phyloP scores from a whole-genome alignment of 306 rosid genomes.

The Argentina anserina region DNA sequence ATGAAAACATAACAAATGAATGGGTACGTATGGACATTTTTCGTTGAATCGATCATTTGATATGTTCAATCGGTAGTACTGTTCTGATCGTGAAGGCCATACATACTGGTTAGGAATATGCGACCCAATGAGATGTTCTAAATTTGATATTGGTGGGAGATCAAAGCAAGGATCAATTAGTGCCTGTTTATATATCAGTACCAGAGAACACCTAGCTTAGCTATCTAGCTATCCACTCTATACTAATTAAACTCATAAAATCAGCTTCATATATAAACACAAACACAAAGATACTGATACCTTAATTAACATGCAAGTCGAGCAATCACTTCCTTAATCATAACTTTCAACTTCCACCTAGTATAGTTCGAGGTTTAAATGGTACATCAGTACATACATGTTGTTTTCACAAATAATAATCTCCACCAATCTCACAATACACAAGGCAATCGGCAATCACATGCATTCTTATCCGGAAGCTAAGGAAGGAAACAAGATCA shows the following conservation, averaged over 20 bases:
- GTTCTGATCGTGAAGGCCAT: neutral
- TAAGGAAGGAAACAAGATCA: neutral
- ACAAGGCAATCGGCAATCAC: neutral
- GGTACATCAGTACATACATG: too few relatives aligned
- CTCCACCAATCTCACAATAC: constrained; percentile 11
- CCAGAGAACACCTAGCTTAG: too few relatives aligned
- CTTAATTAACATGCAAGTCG: too few relatives aligned
- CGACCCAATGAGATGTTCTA: neutral
- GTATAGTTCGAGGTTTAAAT: neutral
- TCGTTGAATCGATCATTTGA: too few relatives aligned
- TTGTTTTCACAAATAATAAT: constrained; percentile 7
- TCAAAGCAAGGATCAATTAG: neutral
- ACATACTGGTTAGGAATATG: neutral
- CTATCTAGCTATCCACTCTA: too few relatives aligned
- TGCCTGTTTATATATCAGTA: neutral
- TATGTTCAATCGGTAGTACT: too few relatives aligned
- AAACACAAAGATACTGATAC: too few relatives aligned
- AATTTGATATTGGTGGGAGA: neutral
- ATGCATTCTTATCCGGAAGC: neutral
- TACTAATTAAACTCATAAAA: too few relatives aligned
- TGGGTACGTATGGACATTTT: too few relatives aligned
- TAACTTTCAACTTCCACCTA: constrained; percentile 1
- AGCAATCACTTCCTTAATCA: neutral
- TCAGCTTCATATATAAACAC: too few relatives aligned
- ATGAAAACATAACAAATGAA: too few relatives aligned